phyloP scores from a whole-genome alignment of 495 filamentous ascomycete genomes.

The Aspergillus mulundensis region DNA sequence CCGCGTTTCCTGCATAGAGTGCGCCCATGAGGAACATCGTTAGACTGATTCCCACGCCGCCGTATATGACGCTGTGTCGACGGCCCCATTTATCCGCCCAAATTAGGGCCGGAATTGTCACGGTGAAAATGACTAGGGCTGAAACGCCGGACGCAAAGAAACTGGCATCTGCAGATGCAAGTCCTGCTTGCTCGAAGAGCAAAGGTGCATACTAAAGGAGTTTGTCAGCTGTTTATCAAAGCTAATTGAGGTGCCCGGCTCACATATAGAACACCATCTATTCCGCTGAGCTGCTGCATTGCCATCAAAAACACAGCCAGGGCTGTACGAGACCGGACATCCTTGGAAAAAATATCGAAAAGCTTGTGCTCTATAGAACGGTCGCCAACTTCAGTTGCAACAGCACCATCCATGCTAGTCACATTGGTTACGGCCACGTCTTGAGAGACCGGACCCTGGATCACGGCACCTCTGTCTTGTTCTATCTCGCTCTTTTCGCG shows the following conservation, averaged over 20 bases:
- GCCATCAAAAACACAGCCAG: constrained; percentile 43
- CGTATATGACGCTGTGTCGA: constrained; percentile 49
- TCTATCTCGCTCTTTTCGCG: constrained; percentile 46
- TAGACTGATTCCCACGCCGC: constrained; percentile 46
- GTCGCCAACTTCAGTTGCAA: background rate
- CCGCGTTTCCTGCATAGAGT: constrained; percentile 47
- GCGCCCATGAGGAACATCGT: constrained; percentile 48
- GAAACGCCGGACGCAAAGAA: constrained; percentile 55
- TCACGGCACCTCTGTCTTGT: constrained; percentile 14
- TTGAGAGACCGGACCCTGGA: constrained; percentile 1
- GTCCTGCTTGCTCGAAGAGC: constrained; percentile 51
- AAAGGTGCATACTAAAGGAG: constrained; percentile 43
- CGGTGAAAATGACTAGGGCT: constrained; percentile 45
- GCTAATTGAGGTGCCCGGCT: constrained; percentile 10
- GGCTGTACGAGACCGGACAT: constrained; percentile 34
- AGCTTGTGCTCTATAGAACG: constrained; percentile 16
- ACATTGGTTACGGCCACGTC: constrained; percentile 4
- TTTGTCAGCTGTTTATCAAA: background rate
- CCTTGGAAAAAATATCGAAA: constrained; percentile 37
- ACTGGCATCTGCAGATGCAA: constrained; percentile 42
- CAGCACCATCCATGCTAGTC: background rate
- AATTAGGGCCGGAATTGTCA: constrained; percentile 50
- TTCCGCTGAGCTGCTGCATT: constrained; percentile 46
- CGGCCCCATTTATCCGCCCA: constrained; percentile 59
- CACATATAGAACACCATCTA: constrained; percentile 51